A percentile compares a stretch with the other conserved stretches of the same genome.
Evolutionary conservation across 331 rosid species (phyloP).

Genomic region (Acacia concinna): DNA sequence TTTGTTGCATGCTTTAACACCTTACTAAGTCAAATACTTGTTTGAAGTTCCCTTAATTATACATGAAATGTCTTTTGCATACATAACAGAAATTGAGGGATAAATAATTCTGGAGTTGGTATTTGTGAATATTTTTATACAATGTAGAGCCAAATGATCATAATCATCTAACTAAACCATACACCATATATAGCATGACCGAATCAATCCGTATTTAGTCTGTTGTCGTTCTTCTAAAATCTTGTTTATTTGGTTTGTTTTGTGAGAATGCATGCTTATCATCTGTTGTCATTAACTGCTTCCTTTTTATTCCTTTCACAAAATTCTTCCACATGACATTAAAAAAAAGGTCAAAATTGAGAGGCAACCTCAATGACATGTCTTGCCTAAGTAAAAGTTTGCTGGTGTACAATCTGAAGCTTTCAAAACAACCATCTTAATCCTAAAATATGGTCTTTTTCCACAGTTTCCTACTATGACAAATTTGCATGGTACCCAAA

Average conservation of each 20-base stretch:
- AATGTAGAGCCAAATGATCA: neutral
- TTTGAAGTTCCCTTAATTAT: slow-evolving; percentile 21
- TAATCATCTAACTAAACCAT: neutral
- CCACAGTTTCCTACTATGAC: slow-evolving; percentile 49
- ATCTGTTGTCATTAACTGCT: neutral
- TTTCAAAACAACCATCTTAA: neutral
- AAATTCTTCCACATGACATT: neutral
- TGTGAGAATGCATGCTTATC: neutral
- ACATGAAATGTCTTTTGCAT: slow-evolving; percentile 6
- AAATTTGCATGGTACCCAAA: slow-evolving; percentile 39
- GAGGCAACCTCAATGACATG: neutral
- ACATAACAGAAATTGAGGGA: neutral
- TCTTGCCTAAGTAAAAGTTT: neutral
- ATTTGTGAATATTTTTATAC: neutral
- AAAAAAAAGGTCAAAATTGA: neutral
- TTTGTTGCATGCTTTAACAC: neutral
- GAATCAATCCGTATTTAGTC: neutral
- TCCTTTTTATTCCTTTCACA: neutral
- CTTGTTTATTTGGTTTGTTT: neutral
- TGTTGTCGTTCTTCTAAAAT: neutral
- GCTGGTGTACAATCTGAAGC: neutral
- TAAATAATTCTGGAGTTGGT: slow-evolving; percentile 1
- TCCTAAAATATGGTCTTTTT: slow-evolving; percentile 22
- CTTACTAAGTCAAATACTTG: neutral
- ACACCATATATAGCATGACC: neutral